Evolutionary conservation across 805 yeast genomes (phyloP), one percentile per base, ranked within the genome.

Genomic region (Ogataea pilisensis): DNA sequence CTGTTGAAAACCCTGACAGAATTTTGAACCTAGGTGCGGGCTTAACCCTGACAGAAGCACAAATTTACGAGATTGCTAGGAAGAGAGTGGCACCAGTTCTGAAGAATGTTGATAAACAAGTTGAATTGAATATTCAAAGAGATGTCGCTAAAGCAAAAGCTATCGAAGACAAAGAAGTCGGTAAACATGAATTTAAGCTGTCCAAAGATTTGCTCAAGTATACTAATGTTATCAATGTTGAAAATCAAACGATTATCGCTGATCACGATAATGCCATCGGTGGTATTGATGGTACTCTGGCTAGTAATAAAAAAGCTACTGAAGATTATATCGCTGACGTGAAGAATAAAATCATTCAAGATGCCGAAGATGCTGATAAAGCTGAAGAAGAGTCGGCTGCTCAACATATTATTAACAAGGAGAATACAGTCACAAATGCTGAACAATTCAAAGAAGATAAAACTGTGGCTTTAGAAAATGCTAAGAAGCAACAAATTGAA

Each of bases 21-120:
- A 57, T 69, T 19, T 58, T 76, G 47, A 72, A 73, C 49, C 62
- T 76, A 46, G 82, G 82, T 41, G 69, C 73, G 34, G 81, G 81
- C 16, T 65, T 76, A 55, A 64, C 55, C 35, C 64, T 76, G 65
- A 71, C 81, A 34, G 78, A 76, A 49, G 71, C 70, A 40, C 78
- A 76, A 56, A 69, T 76, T 45, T 64, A 74, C 49, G 81, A 68
- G 37, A 71, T 76, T 53, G 82, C 82, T 18, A 72, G 73, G 30
- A 65, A 64, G 47, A 67, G 81, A 48, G 78, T 76, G 29, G 73
- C 75, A 26, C 82, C 82, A 5, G 71, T 76, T 29, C 62, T 76
- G 53, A 66, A 70, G 34, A 65, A 60, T 47, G 75, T 76, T 54
- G 73, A 75, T 52, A 72, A 68, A 22, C 71, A 72, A 44, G 82